phyloP scores from a whole-genome alignment of 1,284 basidiomycete species.

The Microbotryum violaceum region DNA sequence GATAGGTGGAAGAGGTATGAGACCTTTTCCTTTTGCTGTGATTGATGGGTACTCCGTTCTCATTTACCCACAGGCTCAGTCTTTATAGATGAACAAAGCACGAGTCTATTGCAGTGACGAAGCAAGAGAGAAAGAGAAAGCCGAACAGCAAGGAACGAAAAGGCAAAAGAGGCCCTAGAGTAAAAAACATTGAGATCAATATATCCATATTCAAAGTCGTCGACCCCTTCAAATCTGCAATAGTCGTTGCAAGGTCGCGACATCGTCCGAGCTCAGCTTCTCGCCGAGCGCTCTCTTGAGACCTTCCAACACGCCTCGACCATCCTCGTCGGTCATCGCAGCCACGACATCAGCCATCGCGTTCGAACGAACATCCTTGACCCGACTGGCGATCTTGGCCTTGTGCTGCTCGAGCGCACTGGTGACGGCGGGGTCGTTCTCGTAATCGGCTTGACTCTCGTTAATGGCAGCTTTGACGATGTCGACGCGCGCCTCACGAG shows the following conservation, averaged over 20 bases:
- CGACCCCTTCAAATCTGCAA: no score
- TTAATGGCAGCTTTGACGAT: constrained; percentile 33
- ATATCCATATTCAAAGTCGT: no score
- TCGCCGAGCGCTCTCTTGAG: constrained; percentile 26
- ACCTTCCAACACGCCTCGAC: constrained; percentile 27
- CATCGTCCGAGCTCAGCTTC: constrained; percentile 18
- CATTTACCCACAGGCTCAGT: no score
- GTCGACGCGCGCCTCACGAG: constrained; percentile 33
- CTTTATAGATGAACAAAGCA: no score
- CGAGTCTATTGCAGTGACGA: no score
- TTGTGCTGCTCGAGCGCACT: constrained; percentile 37
- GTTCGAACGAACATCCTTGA: constrained; percentile 33
- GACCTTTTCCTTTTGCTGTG: no score
- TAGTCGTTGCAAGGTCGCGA: constrained; percentile 6
- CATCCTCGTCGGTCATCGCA: constrained; percentile 35
- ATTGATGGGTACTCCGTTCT: no score
- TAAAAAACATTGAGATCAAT: no score
- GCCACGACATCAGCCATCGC: constrained; percentile 37
- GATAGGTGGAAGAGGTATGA: no score
- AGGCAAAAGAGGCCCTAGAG: no score
- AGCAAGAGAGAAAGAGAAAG: no score
- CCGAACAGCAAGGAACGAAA: no score
- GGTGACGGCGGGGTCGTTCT: constrained; percentile 35
- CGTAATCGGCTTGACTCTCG: constrained; percentile 24
- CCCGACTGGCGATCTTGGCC: constrained; percentile 27